Conservation (phyloP, 108 stramenopile species). For the Cyclotella choctawhatcheeana region DNA sequence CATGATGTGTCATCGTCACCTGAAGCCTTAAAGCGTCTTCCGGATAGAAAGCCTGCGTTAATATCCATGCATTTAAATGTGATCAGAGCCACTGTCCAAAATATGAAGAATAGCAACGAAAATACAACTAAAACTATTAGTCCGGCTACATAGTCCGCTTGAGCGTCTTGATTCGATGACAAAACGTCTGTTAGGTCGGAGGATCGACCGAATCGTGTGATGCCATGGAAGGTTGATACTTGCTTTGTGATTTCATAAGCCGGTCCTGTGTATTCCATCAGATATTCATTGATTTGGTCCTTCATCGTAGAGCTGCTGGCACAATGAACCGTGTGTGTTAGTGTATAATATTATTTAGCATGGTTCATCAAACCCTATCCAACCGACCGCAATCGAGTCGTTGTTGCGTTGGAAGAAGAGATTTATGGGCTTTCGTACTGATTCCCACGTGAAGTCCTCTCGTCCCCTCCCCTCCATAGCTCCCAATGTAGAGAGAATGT, state of each 20-base stretch:
- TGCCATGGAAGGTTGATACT: slow-evolving; percentile 7
- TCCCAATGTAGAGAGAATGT: too few species aligned
- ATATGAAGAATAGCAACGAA: slow-evolving; percentile 17
- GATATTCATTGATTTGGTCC: background rate
- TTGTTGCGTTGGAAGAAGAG: background rate
- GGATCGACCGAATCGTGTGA: slow-evolving; percentile 14
- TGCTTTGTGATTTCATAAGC: slow-evolving; percentile 1
- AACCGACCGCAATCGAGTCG: too few species aligned
- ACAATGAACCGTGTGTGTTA: too few species aligned
- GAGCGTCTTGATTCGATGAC: slow-evolving; percentile 7
- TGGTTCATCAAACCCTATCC: too few species aligned
- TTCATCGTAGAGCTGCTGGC: too few species aligned
- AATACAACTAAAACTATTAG: slow-evolving; percentile 13
- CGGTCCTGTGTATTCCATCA: background rate
- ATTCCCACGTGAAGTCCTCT: background rate
- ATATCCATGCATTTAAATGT: slow-evolving; percentile 23
- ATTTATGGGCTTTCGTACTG: background rate
- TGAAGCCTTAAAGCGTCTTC: background rate
- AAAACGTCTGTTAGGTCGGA: slow-evolving; percentile 15
- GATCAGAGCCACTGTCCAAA: slow-evolving; percentile 18
- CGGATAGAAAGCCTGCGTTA: slow-evolving; percentile 23
- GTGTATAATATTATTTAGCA: too few species aligned
- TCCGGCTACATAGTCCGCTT: slow-evolving; percentile 22
- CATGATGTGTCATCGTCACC: background rate
- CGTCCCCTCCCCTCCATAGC: too few species aligned